These are phyloP conservation scores for Magnusiomyces suaveolens DNA, from an alignment of 1,139 yeast species.

Conservation along the genomic window DNA sequence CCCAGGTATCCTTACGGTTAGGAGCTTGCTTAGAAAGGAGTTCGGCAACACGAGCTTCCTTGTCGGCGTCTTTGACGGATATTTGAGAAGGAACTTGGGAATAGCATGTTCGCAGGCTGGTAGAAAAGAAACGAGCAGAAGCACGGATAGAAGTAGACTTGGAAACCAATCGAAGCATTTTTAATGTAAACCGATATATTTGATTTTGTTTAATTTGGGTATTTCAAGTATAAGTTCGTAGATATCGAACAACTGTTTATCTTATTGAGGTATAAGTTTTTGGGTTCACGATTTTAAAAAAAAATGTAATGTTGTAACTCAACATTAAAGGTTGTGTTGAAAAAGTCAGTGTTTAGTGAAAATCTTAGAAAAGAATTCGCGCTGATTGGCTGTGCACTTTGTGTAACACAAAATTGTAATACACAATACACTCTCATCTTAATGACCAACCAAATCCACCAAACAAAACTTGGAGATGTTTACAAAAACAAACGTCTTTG, in stretches of 20 bases:
- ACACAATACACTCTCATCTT: background rate
- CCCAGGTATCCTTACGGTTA: slow-evolving; percentile 62
- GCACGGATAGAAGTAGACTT: slow-evolving; percentile 9
- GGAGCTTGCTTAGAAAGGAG: slow-evolving; percentile 51
- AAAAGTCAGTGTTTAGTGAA: no score
- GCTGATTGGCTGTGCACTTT: slow-evolving; percentile 3
- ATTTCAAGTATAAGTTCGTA: no score
- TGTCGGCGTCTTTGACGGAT: slow-evolving; percentile 10
- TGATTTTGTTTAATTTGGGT: background rate
- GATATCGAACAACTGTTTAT: no score
- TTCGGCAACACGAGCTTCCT: slow-evolving; percentile 12
- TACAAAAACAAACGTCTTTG: no score
- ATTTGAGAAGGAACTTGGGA: slow-evolving; percentile 7
- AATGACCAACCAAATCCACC: no score
- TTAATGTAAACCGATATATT: no score
- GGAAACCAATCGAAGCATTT: slow-evolving; percentile 12
- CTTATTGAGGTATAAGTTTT: no score
- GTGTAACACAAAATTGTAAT: background rate
- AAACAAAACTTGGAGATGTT: no score
- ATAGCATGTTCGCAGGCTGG: slow-evolving; percentile 5
- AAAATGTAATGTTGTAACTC: no score
- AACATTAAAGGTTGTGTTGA: no score
- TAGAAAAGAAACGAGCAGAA: slow-evolving; percentile 7
- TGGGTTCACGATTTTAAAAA: no score
- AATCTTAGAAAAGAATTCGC: background rate